Evolutionary conservation across 768 basidiomycete genomes (phyloP).

Genomic region (Tulasnella sp.): DNA sequence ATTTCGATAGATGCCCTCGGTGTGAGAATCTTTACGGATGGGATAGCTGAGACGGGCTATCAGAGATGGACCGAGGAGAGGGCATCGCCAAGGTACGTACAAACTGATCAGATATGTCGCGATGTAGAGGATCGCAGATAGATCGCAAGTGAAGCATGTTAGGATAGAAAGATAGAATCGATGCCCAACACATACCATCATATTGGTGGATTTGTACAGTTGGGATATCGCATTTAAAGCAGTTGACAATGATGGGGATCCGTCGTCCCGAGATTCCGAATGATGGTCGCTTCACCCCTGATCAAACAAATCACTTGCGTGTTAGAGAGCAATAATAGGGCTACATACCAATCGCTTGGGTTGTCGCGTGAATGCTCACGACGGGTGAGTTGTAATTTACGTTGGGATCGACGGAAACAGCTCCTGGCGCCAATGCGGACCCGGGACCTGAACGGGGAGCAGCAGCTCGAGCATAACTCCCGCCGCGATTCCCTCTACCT

Average conservation of each 20-base stretch:
- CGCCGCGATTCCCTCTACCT: too few relatives aligned
- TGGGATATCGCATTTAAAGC: constrained; percentile 50
- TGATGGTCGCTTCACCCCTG: constrained; percentile 49
- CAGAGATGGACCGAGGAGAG: neutral
- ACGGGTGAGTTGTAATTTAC: too few relatives aligned
- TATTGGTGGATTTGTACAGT: constrained; percentile 60
- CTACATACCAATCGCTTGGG: too few relatives aligned
- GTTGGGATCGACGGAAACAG: too few relatives aligned
- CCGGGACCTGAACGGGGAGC: too few relatives aligned
- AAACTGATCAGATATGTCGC: constrained; percentile 27
- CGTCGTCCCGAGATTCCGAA: constrained; percentile 46
- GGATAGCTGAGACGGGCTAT: constrained; percentile 39
- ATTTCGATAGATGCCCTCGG: constrained; percentile 57
- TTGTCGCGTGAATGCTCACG: too few relatives aligned
- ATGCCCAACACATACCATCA: constrained; percentile 43
- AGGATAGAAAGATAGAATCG: neutral
- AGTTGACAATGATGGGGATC: constrained; percentile 41
- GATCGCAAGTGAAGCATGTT: neutral
- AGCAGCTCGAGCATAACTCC: too few relatives aligned
- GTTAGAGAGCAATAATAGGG: too few relatives aligned
- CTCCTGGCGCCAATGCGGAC: too few relatives aligned
- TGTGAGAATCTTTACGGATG: constrained; percentile 52
- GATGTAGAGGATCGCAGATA: neutral
- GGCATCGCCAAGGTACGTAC: constrained; percentile 27
- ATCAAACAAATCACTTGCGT: too few relatives aligned